Evolutionary conservation across 768 basidiomycete species (phyloP).

Genomic region (Lactarius sanguifluus): DNA sequence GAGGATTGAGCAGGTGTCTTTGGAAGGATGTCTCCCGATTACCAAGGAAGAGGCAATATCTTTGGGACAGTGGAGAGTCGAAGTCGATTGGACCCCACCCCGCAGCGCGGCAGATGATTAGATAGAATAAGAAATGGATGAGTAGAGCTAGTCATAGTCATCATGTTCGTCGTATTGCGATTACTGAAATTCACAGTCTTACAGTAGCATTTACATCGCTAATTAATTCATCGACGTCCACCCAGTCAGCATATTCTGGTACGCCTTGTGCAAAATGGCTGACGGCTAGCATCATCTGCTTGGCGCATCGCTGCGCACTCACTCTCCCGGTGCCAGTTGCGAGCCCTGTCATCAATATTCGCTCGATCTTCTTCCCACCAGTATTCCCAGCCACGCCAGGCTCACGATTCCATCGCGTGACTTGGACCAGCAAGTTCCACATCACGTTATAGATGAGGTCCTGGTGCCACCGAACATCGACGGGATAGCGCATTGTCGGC

Average conservation of each 20-base stretch:
- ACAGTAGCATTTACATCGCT: slow-evolving; percentile 19
- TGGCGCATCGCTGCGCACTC: slow-evolving; percentile 12
- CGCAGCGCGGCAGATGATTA: not conserved
- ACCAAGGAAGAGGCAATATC: slow-evolving; percentile 6
- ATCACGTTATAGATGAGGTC: slow-evolving; percentile 39
- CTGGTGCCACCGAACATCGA: slow-evolving; percentile 34
- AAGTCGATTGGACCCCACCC: not conserved
- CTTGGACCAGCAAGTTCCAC: slow-evolving; percentile 36
- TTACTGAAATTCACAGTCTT: not conserved
- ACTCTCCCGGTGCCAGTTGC: slow-evolving; percentile 27
- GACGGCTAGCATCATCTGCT: slow-evolving; percentile 25
- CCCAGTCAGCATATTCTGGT: slow-evolving; percentile 15
- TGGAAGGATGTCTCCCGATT: slow-evolving; percentile 17
- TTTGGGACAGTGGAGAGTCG: slow-evolving; percentile 16
- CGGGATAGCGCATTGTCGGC: slow-evolving; percentile 39
- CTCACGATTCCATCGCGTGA: slow-evolving; percentile 34
- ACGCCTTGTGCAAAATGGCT: slow-evolving; percentile 19
- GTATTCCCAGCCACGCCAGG: not conserved
- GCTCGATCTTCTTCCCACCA: slow-evolving; percentile 5
- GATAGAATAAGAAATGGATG: not conserved
- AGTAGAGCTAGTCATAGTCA: not conserved
- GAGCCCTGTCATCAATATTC: slow-evolving; percentile 30
- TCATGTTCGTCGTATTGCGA: not conserved
- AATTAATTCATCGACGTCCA: not conserved
- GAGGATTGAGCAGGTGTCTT: slow-evolving; percentile 6